Evolutionary conservation across 2,329 filamentous ascomycete genomes (phyloP).

Genomic region (Akanthomyces muscarius): DNA sequence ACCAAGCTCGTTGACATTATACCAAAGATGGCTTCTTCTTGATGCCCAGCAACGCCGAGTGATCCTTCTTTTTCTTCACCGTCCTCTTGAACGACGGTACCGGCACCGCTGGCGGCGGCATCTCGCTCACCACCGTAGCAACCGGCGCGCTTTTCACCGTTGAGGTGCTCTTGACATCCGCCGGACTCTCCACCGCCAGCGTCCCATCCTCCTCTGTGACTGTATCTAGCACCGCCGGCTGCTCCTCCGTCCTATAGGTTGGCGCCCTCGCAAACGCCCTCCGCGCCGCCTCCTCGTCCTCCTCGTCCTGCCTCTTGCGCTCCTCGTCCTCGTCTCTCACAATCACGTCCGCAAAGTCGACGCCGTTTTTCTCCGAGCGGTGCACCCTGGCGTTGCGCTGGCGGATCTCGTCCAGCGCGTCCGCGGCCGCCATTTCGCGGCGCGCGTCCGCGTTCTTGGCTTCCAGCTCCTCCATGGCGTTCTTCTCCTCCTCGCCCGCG

Average conservation of each 20-base stretch:
- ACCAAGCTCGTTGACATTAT: slow-evolving; percentile 25
- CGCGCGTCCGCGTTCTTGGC: slow-evolving; percentile 90
- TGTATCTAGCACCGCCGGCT: slow-evolving; percentile 41
- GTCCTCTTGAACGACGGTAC: slow-evolving; percentile 69
- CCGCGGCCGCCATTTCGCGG: slow-evolving; percentile 92
- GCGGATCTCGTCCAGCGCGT: slow-evolving; percentile 91
- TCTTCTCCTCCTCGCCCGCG: slow-evolving; percentile 53
- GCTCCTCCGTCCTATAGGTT: slow-evolving; percentile 37
- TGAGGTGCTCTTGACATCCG: no score
- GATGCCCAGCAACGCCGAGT: slow-evolving; percentile 70
- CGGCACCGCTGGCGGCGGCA: slow-evolving; percentile 35
- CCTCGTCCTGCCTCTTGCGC: slow-evolving; percentile 63
- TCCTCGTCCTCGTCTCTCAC: slow-evolving; percentile 55
- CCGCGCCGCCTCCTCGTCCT: slow-evolving; percentile 78
- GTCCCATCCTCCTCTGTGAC: slow-evolving; percentile 42
- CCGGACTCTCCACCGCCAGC: no score
- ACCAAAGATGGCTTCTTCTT: slow-evolving; percentile 73
- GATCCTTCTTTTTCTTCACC: slow-evolving; percentile 84
- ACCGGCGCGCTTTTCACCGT: no score
- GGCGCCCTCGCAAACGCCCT: slow-evolving; percentile 64
- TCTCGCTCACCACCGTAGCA: slow-evolving; percentile 11
- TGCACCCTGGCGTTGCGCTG: slow-evolving; percentile 87
- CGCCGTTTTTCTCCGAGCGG: slow-evolving; percentile 64
- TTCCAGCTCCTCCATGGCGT: slow-evolving; percentile 94
- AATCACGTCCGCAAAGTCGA: slow-evolving; percentile 55